Evolutionary conservation across 768 basidiomycete genomes (phyloP).

Genomic region (Clathrus columnatus): DNA sequence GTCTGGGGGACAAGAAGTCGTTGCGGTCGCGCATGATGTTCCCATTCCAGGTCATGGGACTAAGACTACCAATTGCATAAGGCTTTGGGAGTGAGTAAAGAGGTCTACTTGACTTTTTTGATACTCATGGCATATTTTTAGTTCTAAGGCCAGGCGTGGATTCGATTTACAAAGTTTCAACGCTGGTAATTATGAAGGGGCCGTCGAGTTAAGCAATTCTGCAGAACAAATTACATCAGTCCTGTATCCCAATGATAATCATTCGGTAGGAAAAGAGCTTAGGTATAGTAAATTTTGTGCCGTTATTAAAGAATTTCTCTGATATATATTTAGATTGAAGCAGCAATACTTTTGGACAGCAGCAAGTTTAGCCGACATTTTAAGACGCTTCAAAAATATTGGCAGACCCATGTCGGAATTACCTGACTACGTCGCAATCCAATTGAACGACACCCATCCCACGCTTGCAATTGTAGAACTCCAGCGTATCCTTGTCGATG

Average conservation of each 20-base stretch:
- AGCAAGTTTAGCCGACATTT: conserved; percentile 79
- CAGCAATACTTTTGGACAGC: conserved; percentile 97
- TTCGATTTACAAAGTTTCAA: conserved; percentile 97
- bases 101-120: not conserved
- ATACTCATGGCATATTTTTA: not conserved
- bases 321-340: conserved; percentile 54
- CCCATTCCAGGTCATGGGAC: conserved; percentile 85
- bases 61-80: conserved; percentile 82
- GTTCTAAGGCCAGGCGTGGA: conserved; percentile 67
- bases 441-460: conserved; percentile 96
- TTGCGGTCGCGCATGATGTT: conserved; percentile 90
- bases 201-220: conserved; percentile 80
- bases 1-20: conserved; percentile 85
- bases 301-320: conserved; percentile 24
- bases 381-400: conserved; percentile 88
- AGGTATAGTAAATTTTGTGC: not conserved
- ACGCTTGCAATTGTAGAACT: conserved; percentile 92
- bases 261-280: conserved; percentile 73
- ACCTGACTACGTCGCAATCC: conserved; percentile 83
- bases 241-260: conserved; percentile 90
- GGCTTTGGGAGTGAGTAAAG: conserved; percentile 27
- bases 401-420: conserved; percentile 73
- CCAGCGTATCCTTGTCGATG: conserved; percentile 86
- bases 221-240: conserved; percentile 93
- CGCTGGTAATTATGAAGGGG: conserved; percentile 87